Conservation (phyloP, 2,329 filamentous ascomycete species). For the Fusarium annulatum region DNA sequence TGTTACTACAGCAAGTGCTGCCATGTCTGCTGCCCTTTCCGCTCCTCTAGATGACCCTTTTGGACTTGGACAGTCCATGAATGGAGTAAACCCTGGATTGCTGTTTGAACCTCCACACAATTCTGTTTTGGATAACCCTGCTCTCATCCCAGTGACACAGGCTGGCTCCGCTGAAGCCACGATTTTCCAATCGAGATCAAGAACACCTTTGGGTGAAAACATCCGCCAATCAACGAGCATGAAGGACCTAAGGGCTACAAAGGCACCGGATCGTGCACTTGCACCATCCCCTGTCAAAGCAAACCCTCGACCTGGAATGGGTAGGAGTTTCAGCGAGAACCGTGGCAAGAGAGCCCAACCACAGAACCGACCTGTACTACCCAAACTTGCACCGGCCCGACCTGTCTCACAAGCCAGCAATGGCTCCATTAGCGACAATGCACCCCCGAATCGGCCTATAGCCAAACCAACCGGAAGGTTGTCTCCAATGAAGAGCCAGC, state of each 20-base stretch:
- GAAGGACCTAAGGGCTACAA: constrained; percentile 56
- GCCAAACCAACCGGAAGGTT: constrained; percentile 58
- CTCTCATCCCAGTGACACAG: constrained; percentile 48
- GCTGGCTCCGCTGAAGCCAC: constrained; percentile 45
- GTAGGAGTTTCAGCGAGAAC: constrained; percentile 66
- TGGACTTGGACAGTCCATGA: constrained; percentile 56
- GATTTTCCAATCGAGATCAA: constrained; percentile 43
- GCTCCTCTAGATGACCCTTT: constrained; percentile 63
- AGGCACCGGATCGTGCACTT: constrained; percentile 54
- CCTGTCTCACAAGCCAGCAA: constrained; percentile 49
- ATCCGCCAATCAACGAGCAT: constrained; percentile 59
- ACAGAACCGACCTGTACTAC: constrained; percentile 54
- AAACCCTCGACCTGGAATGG: constrained; percentile 60
- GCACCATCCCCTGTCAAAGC: constrained; percentile 65
- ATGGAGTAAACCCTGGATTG: constrained; percentile 69
- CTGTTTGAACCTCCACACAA: constrained; percentile 65
- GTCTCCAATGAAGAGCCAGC: constrained; percentile 65
- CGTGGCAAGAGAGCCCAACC: constrained; percentile 57
- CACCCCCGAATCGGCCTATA: constrained; percentile 48
- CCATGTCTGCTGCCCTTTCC: constrained; percentile 57
- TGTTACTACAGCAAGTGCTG: constrained; percentile 33
- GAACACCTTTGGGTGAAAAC: constrained; percentile 48
- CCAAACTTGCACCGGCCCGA: constrained; percentile 60
- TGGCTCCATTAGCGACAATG: constrained; percentile 45
- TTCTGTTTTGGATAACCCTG: constrained; percentile 56